These are phyloP conservation scores for Schizochytrium sp. DNA, from an alignment of 108 stramenopile species.

Conservation along the genomic window DNA sequence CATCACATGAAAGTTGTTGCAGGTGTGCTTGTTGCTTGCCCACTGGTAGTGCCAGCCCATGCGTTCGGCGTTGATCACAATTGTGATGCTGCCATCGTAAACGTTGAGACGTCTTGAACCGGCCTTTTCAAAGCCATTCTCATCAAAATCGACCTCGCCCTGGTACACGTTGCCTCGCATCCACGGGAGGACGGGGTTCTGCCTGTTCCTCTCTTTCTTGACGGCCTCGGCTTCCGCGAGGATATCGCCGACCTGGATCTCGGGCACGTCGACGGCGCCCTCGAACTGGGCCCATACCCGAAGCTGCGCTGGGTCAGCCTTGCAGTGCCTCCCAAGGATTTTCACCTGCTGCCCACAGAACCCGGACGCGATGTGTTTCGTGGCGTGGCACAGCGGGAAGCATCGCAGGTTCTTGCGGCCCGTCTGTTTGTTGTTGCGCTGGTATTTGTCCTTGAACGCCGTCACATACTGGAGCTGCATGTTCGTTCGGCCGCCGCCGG, in stretches of 20 bases:
- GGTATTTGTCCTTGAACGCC: not conserved
- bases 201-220: not conserved
- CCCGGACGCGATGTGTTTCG: not conserved
- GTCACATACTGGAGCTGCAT: conserved; percentile 8
- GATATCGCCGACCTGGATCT: not conserved
- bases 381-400: not conserved
- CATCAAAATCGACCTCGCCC: not conserved
- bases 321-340: not conserved
- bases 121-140: not conserved
- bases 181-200: not conserved
- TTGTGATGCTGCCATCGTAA: not conserved
- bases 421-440: conserved; percentile 16
- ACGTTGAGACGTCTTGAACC: not conserved
- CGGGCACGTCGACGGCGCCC: not conserved
- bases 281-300: not conserved
- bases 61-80: not conserved
- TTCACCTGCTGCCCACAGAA: conserved; percentile 3
- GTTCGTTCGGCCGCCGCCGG: too few species aligned
- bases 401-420: conserved; percentile 12
- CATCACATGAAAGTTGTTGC: not conserved
- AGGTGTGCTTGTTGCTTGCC: not conserved
- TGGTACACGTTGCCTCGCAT: conserved; percentile 3
- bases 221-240: not conserved
- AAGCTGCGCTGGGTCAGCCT: not conserved
- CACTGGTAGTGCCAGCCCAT: conserved; percentile 7